phyloP scores from a whole-genome alignment of 1,139 yeast genomes.

The Yamadazyma kanchanaburiensis region DNA sequence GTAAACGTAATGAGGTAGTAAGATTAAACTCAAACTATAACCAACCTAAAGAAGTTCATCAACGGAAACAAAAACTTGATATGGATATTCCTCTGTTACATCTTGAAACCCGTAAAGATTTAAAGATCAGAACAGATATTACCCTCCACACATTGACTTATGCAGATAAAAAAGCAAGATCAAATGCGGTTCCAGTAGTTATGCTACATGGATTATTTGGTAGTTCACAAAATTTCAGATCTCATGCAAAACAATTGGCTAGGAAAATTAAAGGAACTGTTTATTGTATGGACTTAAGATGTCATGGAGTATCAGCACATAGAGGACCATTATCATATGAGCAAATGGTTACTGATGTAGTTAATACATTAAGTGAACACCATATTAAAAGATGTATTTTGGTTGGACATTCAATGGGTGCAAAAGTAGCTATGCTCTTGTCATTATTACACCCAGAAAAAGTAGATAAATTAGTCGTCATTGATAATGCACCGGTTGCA shows the following conservation, averaged over 20 bases:
- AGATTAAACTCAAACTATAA: no score
- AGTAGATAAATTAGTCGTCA: constrained; percentile 37
- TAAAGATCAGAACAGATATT: constrained; percentile 1
- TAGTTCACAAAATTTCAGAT: constrained; percentile 35
- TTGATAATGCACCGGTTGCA: constrained; percentile 47
- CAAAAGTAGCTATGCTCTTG: constrained; percentile 48
- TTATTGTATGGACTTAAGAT: constrained; percentile 47
- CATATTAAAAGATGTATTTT: constrained; percentile 24
- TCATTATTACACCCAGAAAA: constrained; percentile 36
- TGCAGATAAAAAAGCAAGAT: constrained; percentile 1
- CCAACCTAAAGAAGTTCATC: no score
- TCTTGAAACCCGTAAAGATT: constrained; percentile 4
- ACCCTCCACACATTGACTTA: constrained; percentile 6
- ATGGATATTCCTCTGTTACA: constrained; percentile 1
- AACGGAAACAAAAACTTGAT: neutral
- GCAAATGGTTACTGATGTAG: constrained; percentile 43
- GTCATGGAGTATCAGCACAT: constrained; percentile 49
- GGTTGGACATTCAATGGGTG: constrained; percentile 56
- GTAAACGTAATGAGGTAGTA: neutral
- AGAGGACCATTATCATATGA: constrained; percentile 42
- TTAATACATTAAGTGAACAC: constrained; percentile 24
- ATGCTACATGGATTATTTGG: constrained; percentile 53
- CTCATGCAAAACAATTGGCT: no score
- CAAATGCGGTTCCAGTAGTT: constrained; percentile 26
- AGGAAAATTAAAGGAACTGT: constrained; percentile 28